These are phyloP conservation scores for Blepharisma undulans DNA, from an alignment of 169 alveolate species.

Conservation along the genomic window DNA sequence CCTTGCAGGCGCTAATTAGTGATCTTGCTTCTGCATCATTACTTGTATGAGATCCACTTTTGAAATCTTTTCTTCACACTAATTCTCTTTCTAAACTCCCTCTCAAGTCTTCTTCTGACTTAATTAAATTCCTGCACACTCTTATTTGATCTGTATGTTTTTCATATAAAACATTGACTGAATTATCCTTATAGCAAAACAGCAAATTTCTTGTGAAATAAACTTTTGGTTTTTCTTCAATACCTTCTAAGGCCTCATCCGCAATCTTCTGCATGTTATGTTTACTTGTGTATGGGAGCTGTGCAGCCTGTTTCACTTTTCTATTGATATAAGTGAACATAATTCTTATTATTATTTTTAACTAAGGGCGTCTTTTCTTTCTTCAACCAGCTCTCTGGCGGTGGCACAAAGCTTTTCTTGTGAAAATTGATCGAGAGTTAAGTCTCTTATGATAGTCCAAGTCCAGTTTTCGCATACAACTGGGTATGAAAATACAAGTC, in stretches of 20 bases:
- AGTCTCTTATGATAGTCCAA: slow-evolving; percentile 67
- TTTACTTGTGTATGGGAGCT: background rate
- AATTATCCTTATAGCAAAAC: background rate
- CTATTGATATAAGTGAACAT: background rate
- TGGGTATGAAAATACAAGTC: slow-evolving; percentile 80
- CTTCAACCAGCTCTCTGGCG: slow-evolving; percentile 50
- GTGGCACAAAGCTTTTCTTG: slow-evolving; percentile 52
- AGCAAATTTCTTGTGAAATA: background rate
- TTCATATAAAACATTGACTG: background rate
- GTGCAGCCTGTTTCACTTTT: background rate
- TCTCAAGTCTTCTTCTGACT: background rate
- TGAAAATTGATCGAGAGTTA: slow-evolving; percentile 57
- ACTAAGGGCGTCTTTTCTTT: slow-evolving; percentile 44
- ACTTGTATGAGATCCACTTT: background rate
- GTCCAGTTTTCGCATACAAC: slow-evolving; percentile 73
- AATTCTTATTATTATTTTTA: too few relatives aligned
- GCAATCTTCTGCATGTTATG: background rate
- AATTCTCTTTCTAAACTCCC: background rate
- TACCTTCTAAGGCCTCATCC: background rate
- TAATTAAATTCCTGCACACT: background rate
- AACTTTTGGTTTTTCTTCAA: background rate
- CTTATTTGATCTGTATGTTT: background rate
- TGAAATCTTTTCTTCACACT: background rate
- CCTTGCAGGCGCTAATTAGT: background rate
- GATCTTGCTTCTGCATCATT: background rate